These are phyloP conservation scores for Saccharum hybrid DNA, from an alignment of 202 grass and related monocot species.

Conservation along the genomic window DNA sequence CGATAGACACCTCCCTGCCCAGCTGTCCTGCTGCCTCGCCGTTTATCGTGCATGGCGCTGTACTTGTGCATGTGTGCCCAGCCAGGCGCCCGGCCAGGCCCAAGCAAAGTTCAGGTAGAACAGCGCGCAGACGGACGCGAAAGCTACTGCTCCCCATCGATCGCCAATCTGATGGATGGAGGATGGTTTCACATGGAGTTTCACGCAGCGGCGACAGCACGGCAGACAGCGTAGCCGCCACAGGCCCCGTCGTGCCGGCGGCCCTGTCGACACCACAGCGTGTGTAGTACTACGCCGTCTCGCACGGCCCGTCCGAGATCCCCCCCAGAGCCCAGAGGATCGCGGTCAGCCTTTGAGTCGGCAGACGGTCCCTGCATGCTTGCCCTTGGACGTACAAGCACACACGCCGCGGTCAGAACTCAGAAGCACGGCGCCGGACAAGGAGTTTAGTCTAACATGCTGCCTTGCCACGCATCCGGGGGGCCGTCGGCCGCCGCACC, in stretches of 20 bases:
- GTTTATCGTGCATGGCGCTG: slow-evolving; percentile 9
- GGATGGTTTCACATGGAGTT: background rate
- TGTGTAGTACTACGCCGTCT: background rate
- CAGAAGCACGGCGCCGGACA: no score
- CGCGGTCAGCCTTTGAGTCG: background rate
- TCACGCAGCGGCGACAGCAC: slow-evolving; percentile 26
- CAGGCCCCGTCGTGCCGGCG: slow-evolving; percentile 35
- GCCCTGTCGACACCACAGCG: slow-evolving; percentile 41
- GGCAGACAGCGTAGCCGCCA: slow-evolving; percentile 20
- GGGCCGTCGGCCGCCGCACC: background rate
- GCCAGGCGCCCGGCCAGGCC: background rate
- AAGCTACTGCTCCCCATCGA: background rate
- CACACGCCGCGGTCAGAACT: background rate
- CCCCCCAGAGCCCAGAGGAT: background rate
- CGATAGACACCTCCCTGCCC: background rate
- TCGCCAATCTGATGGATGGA: background rate
- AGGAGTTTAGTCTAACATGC: background rate
- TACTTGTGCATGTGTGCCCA: background rate
- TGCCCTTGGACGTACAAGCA: slow-evolving; percentile 12
- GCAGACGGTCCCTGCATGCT: slow-evolving; percentile 31
- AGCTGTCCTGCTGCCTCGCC: no score
- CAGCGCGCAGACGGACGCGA: background rate
- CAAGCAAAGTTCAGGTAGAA: slow-evolving; percentile 9
- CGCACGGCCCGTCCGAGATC: background rate
- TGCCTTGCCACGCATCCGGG: background rate